Evolutionary conservation across 2,329 filamentous ascomycete species (phyloP), one percentile per base, ranked within the genome.

Genomic region (Westerdykella sp.): DNA sequence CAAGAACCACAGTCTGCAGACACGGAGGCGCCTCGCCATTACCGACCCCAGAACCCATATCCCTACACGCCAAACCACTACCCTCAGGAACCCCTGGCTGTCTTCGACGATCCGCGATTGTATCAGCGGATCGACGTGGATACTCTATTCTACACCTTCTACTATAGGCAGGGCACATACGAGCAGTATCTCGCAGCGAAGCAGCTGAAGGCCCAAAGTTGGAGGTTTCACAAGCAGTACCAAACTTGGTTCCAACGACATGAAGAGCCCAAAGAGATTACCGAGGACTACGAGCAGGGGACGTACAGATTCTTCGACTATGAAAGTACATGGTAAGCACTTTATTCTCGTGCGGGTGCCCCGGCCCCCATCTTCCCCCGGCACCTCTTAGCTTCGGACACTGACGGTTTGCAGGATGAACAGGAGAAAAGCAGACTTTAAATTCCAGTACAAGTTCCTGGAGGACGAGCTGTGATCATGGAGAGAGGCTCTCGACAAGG

Each of bases 291-390:
- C 63, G 93, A 98, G 72, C 93, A 98, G 70, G 93, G 93, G 50
- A 98, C 93, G 18, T 98, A 98, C 73, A 84, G 93, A 40, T 98
- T 98, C 75, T 98, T 98, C 69, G 93, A 98, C 70, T 98, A 98
- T 65, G 93, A 98, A 72, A 95, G 87, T 69, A 98, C 93, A 62
- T 98, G 93, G 93, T 96, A 72, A 58, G 50, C 43, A 46, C 46
- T 39, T 42, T 44, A 44, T 45, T 9, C 28, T 16, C 30, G 18
- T 36, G 14, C 23, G 15, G 10, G 16, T 48, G 45, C 42, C 46
- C 44, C 47, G 47, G 41, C 49, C 41, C 42, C 30, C 39, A 38
- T 32, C 18, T 10, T 31, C 23, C 21, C 21, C 21, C 22, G 14
- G 28, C 11, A 22, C 23, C 13, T 16, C 12, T 12, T 13, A 13